Percentiles rank a stretch among this genome's conserved stretches.
Conservation (phyloP, 345 rosid genomes). For the Eucalyptus fibrosa region DNA sequence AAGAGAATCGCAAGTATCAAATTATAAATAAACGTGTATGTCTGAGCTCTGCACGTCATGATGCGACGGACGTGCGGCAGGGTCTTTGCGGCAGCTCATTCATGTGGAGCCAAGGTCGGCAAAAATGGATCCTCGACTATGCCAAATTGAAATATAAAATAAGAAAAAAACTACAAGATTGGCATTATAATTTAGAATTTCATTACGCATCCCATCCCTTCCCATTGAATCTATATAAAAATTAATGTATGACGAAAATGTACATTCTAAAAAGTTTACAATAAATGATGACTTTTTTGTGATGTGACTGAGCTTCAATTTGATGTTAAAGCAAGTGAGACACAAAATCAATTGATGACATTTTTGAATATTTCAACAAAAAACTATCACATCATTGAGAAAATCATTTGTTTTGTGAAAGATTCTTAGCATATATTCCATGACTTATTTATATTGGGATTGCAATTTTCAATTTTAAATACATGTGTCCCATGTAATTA, state of each 20-base stretch:
- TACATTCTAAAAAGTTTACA: background rate
- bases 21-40: background rate
- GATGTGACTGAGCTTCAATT: fast-evolving
- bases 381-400: no score
- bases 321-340: background rate
- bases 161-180: background rate
- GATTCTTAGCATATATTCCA: background rate
- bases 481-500: background rate
- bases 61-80: background rate
- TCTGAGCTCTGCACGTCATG: background rate
- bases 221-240: background rate
- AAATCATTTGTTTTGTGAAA: background rate
- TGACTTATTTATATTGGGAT: background rate
- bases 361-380: background rate
- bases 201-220: background rate
- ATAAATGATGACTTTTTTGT: background rate
- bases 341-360: background rate
- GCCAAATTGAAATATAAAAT: background rate
- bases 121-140: background rate
- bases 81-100: background rate
- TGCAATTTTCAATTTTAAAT: background rate
- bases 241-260: background rate
- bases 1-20: background rate
- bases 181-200: background rate
- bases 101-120: background rate